Evolutionary conservation across 2,329 filamentous ascomycete species (phyloP), one percentile per base, ranked within the genome.

Genomic region (Microsporum canis): DNA sequence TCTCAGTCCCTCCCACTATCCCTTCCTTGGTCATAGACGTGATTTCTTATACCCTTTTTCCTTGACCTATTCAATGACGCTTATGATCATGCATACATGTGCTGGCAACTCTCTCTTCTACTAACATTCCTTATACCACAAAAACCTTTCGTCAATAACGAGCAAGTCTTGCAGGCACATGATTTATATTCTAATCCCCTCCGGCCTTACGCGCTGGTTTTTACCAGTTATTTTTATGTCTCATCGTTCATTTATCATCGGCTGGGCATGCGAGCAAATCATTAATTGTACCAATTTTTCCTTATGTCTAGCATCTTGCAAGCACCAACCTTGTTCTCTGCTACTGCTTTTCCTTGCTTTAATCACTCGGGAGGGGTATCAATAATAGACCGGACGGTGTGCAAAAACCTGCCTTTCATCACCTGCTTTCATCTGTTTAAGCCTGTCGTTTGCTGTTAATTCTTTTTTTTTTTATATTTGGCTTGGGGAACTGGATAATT

Each of bases 81-180:
- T 57, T 23, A 57, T 39, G 53, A 57, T 57, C 29, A 57, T 57
- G 33, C 53, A 57, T 57, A 38, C 36, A 38, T 3, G 53, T 57
- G 31, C 53, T 57, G 53, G 53, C 23, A 38, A 39, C 36, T 17
- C 33, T 55, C 33, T 31, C 36, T 39, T 57, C 23, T 51, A 1
- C 23, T 23, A 33, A 51, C 3, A 7, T 33, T 31, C 23, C 47
- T 51, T 33, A 51, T 31, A 29, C 17, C 17, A 1, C 5, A 33
- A 29, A 51, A 4, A 10, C 4, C 23, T 51, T 51, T 33, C 23
- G 4, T 31, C 47, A 2, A 51, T 33, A 51, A 51, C 10, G 47
- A 14, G 23, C 17, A 51, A 51, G 29, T 14, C 17, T 45, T 23
- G 47, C 47, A 51, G 29, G 29, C 47, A 51, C 10, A 33, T 12